Evolutionary conservation across 352 stramenopile species (phyloP), one percentile per base, ranked within the genome.

Genomic region (Hyaloperonospora arabidopsidis): DNA sequence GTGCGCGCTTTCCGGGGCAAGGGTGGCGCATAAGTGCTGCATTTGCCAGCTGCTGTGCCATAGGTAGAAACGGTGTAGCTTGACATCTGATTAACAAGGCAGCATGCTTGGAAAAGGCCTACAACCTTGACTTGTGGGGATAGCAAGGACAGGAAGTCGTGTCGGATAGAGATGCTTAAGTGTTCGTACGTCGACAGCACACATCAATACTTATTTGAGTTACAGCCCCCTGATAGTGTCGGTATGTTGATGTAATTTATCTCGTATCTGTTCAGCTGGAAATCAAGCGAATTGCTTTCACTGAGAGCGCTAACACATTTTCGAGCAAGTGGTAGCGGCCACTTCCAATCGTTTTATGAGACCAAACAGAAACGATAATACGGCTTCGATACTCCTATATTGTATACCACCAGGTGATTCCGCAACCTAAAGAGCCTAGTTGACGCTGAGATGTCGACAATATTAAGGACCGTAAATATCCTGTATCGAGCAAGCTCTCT

Each of bases 1-100:
- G 82, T 92, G 59, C 79, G 79, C 55, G 77, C 79, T 44, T 88
- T 89, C 73, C 75, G 76, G 23, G 81, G 81, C 60, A 82, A 81
- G 58, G 81, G 81, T 54, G 81, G 81, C 60, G 80, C 80, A 84
- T 87, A 83, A 82, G 58, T 49, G 44, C 8, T 25, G 25, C 15
- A 6, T 14, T 22, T 40, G 50, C 22, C 39, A 28, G 50, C 46
- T 65, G 43, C 59, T 71, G 59, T 48, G 63, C 51, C 59, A 57
- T 68, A 68, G 59, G 59, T 72, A 72, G 63, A 72, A 44, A 72
- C 60, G 52, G 45, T 47, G 59, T 55, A 52, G 49, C n/a, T 36
- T 49, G 54, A 49, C 35, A 10, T 18, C 38, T 18, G 48, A 39
- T 51, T n/a, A 1, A 49, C 41, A 45, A 50, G 32, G 57, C 17